Percentiles rank a stretch among this genome's conserved stretches.
These are phyloP conservation scores for Pythium diclinum DNA, from an alignment of 352 stramenopile species.

Conservation along the genomic window DNA sequence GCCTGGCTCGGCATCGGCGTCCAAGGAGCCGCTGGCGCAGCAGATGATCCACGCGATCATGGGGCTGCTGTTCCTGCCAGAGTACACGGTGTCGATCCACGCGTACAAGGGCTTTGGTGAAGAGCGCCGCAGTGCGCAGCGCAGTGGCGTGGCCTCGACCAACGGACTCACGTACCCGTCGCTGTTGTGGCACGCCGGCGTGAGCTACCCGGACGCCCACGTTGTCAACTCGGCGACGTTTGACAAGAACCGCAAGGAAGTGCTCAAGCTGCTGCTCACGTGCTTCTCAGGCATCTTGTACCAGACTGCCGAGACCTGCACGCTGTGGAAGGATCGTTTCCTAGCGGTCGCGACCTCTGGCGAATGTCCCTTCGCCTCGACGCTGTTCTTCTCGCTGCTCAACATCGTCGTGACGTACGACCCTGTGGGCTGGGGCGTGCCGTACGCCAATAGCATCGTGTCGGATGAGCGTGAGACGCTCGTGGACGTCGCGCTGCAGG, in stretches of 20 bases:
- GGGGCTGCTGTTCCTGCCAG: slow-evolving; percentile 79
- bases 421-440: slow-evolving; percentile 86
- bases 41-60: slow-evolving; percentile 85
- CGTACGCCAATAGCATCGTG: slow-evolving; percentile 88
- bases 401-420: slow-evolving; percentile 96
- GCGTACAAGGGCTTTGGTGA: slow-evolving; percentile 80
- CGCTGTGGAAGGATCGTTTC: slow-evolving; percentile 89
- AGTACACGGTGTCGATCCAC: slow-evolving; percentile 85
- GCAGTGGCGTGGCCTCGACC: slow-evolving; percentile 36
- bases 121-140: slow-evolving; percentile 61
- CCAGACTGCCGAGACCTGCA: slow-evolving; percentile 90
- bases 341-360: slow-evolving; percentile 86
- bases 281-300: slow-evolving; percentile 96
- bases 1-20: neutral
- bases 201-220: slow-evolving; percentile 77
- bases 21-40: slow-evolving; percentile 50
- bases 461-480: slow-evolving; percentile 87
- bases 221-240: slow-evolving; percentile 65
- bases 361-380: slow-evolving; percentile 92
- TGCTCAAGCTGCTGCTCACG: slow-evolving; percentile 93
- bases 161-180: slow-evolving; percentile 63
- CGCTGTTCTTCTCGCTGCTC: slow-evolving; percentile 95
- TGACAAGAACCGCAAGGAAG: slow-evolving; percentile 95
- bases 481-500: slow-evolving; percentile 91
- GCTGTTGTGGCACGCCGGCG: slow-evolving; percentile 75